Evolutionary conservation across 2,329 filamentous ascomycete genomes (phyloP).

Genomic region (Ophiostoma himal-ulmi): DNA sequence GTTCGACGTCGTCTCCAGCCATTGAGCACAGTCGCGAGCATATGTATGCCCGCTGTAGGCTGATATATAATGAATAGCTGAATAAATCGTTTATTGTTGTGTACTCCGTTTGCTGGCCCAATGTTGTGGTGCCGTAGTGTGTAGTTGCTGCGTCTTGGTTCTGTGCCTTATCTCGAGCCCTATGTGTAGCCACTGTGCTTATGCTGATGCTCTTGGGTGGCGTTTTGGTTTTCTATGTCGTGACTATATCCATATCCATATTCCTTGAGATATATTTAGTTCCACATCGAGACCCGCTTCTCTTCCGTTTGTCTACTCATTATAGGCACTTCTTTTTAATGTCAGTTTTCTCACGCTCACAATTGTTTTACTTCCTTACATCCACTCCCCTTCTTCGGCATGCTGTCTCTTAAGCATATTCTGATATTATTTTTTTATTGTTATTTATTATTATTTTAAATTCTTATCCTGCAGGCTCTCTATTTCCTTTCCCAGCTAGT

Average conservation of each 20-base stretch:
- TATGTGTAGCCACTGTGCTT: conserved; percentile 1
- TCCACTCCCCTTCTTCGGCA: background rate
- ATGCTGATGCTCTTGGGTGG: background rate
- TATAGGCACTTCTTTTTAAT: background rate
- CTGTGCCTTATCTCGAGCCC: background rate
- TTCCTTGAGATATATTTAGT: background rate
- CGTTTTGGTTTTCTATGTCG: conserved; percentile 2
- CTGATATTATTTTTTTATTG: background rate
- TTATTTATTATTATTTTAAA: background rate
- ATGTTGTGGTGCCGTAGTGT: background rate
- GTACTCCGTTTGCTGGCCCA: conserved; percentile 4
- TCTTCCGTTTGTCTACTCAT: background rate
- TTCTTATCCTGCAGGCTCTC: background rate
- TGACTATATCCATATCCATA: conserved; percentile 1
- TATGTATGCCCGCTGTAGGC: background rate
- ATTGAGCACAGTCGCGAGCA: conserved; percentile 4
- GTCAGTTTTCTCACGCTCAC: background rate
- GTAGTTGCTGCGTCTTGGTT: background rate
- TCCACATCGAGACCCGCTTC: conserved; percentile 10
- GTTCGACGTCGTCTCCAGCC: conserved; percentile 13
- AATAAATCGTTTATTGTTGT: background rate
- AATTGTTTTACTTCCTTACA: background rate
- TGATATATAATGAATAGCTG: background rate
- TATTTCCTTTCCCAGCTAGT: background rate
- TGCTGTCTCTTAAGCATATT: background rate